These are phyloP conservation scores for Saccharomycopsis sp. DNA, from an alignment of 805 yeast species.

Conservation along the genomic window DNA sequence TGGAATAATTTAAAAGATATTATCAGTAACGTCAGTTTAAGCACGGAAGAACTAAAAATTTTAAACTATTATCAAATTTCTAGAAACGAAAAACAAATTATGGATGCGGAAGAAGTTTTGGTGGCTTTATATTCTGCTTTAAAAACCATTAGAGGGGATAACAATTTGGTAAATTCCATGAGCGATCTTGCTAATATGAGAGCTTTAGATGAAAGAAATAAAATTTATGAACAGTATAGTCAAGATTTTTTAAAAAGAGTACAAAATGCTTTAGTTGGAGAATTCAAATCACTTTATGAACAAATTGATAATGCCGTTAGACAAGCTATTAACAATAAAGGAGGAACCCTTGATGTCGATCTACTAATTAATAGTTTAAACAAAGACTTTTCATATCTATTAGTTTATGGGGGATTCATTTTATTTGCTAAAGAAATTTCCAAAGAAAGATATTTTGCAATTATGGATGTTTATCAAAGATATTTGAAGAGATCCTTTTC, in stretches of 20 bases:
- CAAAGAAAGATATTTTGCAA: conserved; percentile 31
- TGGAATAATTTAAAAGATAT: conserved; percentile 62
- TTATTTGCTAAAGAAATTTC: conserved; percentile 53
- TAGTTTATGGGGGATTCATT: conserved; percentile 38
- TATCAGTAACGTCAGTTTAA: conserved; percentile 58
- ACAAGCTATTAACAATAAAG: conserved; percentile 15
- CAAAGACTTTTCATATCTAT: conserved; percentile 28
- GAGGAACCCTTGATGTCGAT: conserved; percentile 22
- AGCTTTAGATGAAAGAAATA: conserved; percentile 59
- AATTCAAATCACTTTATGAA: conserved; percentile 31
- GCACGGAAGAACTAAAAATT: conserved; percentile 39
- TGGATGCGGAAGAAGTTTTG: conserved; percentile 43
- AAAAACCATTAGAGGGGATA: conserved; percentile 43
- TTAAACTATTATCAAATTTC: conserved; percentile 40
- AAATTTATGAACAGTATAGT: conserved; percentile 47
- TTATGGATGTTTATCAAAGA: conserved; percentile 31
- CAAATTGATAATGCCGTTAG: conserved; percentile 22
- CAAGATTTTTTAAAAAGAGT: conserved; percentile 39
- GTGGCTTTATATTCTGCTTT: conserved; percentile 53
- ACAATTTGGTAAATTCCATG: conserved; percentile 24
- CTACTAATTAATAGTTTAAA: conserved; percentile 18
- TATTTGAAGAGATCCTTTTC: conserved; percentile 24
- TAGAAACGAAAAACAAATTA: conserved; percentile 33
- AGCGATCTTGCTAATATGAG: conserved; percentile 49
- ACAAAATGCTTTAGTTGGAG: conserved; percentile 30